Conservation (phyloP, 352 stramenopile genomes). For the Pseudoperonospora humuli region DNA sequence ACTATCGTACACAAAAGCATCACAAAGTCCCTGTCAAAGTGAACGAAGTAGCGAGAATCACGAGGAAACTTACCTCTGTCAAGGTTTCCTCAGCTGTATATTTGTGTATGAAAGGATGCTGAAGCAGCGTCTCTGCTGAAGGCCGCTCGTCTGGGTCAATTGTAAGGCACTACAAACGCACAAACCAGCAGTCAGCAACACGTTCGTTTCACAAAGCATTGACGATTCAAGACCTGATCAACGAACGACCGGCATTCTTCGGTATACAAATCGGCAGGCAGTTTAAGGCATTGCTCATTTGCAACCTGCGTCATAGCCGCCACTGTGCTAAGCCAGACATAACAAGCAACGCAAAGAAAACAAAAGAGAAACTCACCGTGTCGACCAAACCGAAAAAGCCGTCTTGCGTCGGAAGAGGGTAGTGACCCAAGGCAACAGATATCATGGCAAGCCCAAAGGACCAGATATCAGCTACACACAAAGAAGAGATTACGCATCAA, state of each 20-base stretch:
- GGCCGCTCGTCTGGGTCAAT: conserved; percentile 60
- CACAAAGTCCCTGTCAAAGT: conserved; percentile 1
- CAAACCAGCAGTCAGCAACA: conserved; percentile 1
- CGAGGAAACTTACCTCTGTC: conserved; percentile 31
- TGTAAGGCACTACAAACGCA: conserved; percentile 39
- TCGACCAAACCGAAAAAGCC: conserved; percentile 86
- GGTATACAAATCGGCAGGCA: conserved; percentile 58
- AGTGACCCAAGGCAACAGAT: conserved; percentile 74
- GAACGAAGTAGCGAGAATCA: background rate
- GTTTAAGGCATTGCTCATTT: conserved; percentile 65
- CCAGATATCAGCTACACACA: conserved; percentile 63
- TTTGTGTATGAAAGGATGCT: conserved; percentile 61
- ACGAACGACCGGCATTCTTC: conserved; percentile 65
- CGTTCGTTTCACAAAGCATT: background rate
- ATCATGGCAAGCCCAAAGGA: conserved; percentile 76
- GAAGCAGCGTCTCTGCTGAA: conserved; percentile 54
- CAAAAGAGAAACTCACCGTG: conserved; percentile 33
- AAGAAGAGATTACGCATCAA: background rate
- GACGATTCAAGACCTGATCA: conserved; percentile 32
- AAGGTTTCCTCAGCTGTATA: conserved; percentile 65
- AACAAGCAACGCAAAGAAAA: background rate
- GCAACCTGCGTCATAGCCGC: conserved; percentile 35
- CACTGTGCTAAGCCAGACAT: background rate
- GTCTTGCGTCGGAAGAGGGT: conserved; percentile 78
- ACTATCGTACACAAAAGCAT: conserved; percentile 28